Evolutionary conservation across 148 eudicot genomes (phyloP), one percentile per base, ranked within the genome.

Genomic region (Amaranthus palmeri): DNA sequence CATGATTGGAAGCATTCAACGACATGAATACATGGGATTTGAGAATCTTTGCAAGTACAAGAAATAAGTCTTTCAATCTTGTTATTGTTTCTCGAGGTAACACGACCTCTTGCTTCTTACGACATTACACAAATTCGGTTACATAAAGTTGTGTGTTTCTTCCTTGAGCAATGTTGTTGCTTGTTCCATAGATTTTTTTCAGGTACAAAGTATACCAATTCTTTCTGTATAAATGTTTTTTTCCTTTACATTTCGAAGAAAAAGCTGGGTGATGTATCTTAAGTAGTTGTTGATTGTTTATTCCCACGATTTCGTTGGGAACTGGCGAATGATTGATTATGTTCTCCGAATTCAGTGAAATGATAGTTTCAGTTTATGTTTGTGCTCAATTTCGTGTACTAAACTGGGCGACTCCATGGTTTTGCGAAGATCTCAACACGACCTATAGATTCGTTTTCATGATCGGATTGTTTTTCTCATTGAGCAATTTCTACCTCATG

Each of bases 1-100:
- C 83, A 90, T 88, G 92, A 80, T 90, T 61, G 87, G 79, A 50
- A 90, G 86, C 86, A 80, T 92, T 52, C 75, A 90, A 50, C 75
- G 79, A 66, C 81, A 88, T 51, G 96, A 88, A 65, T 90, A 88
- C 77, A 92, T 92, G 93, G 97, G 98, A 43, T 90, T 92, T 61
- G 93, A 92, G 76, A 83, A 87, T 82, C 90, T 92, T 70, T 92
- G 96, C 96, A 87, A 77, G 68, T 92, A 92, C 65, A 82, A 77
- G 17, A 76, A 48, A 5, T 79, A 75, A 61, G 50, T 41, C 11
- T 68, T 43, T n/a, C 11, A 57, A 63, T 41, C 43, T 6, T 50
- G 45, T 13, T 50, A 15, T n/a, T 62, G 68, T 25, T 72, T 55
- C 52, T 41, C 59, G 8, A 49, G 63, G 9, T 6, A 46, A 49